Evolutionary conservation across 2,329 filamentous ascomycete genomes (phyloP).

Genomic region (Sclerotinia minor): DNA sequence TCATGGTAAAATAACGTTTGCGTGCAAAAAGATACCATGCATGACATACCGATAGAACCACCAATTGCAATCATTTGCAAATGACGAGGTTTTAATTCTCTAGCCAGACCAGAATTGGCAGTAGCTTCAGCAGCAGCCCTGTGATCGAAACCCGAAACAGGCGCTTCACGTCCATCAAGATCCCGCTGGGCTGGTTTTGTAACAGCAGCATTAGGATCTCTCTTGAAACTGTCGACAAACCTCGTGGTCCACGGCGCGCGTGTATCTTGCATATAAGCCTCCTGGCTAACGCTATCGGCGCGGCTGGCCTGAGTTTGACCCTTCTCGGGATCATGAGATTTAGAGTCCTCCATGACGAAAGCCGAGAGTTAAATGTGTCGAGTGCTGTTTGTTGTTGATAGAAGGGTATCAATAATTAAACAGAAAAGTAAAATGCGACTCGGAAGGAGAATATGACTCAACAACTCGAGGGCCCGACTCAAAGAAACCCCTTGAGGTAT

Average conservation of each 20-base stretch:
- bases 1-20: too few relatives aligned
- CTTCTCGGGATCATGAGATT: constrained; percentile 19
- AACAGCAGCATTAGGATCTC: constrained; percentile 48
- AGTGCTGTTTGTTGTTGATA: not conserved
- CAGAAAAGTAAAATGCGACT: not conserved
- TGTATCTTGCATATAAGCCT: constrained; percentile 13
- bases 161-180: constrained; percentile 1
- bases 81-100: constrained; percentile 54
- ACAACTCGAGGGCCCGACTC: constrained; percentile 12
- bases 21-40: not conserved
- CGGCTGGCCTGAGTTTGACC: not conserved
- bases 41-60: constrained; percentile 33
- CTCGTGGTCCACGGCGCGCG: constrained; percentile 32
- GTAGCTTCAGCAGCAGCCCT: constrained; percentile 62
- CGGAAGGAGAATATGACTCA: not conserved
- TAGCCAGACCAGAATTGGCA: constrained; percentile 70
- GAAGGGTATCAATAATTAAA: constrained; percentile 7
- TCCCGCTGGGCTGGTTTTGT: constrained; percentile 38
- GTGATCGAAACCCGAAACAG: constrained; percentile 54
- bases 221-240: constrained; percentile 38
- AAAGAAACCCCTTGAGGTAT: not conserved
- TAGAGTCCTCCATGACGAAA: constrained; percentile 14
- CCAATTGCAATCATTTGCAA: constrained; percentile 60
- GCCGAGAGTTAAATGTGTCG: not conserved
- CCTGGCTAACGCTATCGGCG: not conserved